Conservation (phyloP, 345 rosid species). For the Corymbia maculata region DNA sequence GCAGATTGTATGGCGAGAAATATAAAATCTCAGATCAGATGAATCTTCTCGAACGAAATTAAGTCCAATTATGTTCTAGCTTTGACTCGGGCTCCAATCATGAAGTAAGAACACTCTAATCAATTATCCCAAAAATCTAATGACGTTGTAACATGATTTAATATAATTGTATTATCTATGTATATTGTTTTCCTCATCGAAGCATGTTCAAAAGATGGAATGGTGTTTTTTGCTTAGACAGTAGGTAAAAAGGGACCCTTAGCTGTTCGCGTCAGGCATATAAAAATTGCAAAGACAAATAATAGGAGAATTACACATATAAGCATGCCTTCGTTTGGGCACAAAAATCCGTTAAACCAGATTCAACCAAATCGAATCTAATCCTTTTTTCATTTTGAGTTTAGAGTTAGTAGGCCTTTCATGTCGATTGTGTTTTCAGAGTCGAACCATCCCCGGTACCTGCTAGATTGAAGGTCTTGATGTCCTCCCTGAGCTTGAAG, state of each 20-base stretch:
- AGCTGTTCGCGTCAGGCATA: not conserved
- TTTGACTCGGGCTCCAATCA: not conserved
- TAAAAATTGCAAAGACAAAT: not conserved
- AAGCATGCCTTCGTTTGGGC: not conserved
- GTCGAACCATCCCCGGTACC: constrained; percentile 72
- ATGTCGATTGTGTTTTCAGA: constrained; percentile 22
- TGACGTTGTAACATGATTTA: not conserved
- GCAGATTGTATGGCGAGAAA: not conserved
- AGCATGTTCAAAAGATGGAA: not conserved
- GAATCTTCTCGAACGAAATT: not conserved
- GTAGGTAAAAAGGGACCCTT: not conserved
- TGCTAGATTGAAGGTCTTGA: constrained; percentile 55
- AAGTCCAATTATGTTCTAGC: not conserved
- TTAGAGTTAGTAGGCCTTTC: constrained; percentile 28
- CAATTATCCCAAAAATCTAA: not conserved
- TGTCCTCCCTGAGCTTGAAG: constrained; percentile 55
- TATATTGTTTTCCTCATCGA: not conserved
- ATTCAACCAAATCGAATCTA: not conserved
- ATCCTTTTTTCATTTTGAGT: not conserved
- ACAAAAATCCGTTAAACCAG: not conserved
- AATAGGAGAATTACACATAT: not conserved
- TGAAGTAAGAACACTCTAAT: not conserved
- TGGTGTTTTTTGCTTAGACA: not conserved
- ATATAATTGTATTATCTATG: not conserved
- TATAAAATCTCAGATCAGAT: not conserved